These are phyloP conservation scores for Penicillium dipodomyicola DNA, from an alignment of 495 filamentous ascomycete species.

Conservation along the genomic window DNA sequence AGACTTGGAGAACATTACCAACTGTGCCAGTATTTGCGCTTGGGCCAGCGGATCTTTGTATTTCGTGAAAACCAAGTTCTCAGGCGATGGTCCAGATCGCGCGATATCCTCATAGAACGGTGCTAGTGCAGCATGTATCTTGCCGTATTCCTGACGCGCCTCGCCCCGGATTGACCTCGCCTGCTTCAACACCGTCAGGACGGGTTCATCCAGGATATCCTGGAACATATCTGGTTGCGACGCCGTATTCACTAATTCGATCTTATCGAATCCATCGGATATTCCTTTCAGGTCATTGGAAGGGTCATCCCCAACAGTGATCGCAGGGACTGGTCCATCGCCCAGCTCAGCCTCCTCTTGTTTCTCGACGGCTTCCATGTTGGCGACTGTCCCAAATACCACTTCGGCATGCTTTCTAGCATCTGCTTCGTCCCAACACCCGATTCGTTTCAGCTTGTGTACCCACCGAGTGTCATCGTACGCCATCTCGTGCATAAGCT, in stretches of 20 bases:
- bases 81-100: conserved; percentile 66
- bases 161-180: conserved; percentile 78
- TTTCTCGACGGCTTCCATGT: conserved; percentile 53
- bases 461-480: conserved; percentile 99
- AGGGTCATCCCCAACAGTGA: conserved; percentile 13
- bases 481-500: conserved; percentile 93
- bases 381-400: conserved; percentile 62
- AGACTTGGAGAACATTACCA: conserved; percentile 72
- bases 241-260: conserved; percentile 45
- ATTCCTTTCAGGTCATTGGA: conserved; percentile 32
- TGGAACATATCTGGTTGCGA: conserved; percentile 17
- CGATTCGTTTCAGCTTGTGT: conserved; percentile 75
- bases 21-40: conserved; percentile 79
- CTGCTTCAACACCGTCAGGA: conserved; percentile 64
- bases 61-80: conserved; percentile 78
- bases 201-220: conserved; percentile 35
- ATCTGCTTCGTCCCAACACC: conserved; percentile 88
- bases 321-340: conserved; percentile 16
- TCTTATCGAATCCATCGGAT: conserved; percentile 67
- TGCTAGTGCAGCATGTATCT: conserved; percentile 80
- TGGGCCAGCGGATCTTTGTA: conserved; percentile 87
- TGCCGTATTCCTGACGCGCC: conserved; percentile 87
- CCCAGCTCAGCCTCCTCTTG: conserved; percentile 42
- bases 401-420: conserved; percentile 77
- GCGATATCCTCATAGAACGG: conserved; percentile 86